Conservation (phyloP, 202 grass and related monocot species). For the Zizania palustris region DNA sequence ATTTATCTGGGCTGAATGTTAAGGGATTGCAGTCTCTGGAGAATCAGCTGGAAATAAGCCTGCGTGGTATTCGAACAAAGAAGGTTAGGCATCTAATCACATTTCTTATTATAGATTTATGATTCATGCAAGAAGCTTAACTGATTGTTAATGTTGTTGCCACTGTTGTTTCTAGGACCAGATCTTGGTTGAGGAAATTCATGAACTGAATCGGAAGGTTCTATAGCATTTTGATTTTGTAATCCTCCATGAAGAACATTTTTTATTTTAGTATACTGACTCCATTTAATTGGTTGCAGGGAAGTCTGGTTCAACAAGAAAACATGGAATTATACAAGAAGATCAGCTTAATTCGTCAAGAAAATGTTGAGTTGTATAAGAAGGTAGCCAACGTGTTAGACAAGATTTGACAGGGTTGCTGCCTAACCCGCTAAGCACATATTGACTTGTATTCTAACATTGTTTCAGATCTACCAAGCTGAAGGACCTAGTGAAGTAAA, state of each 20-base stretch:
- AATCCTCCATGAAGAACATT: neutral
- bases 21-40: slow-evolving; percentile 68
- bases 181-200: slow-evolving; percentile 64
- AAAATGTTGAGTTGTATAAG: slow-evolving; percentile 69
- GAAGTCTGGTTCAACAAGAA: slow-evolving; percentile 66
- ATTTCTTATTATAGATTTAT: neutral
- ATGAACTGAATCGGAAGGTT: slow-evolving; percentile 82
- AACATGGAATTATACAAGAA: slow-evolving; percentile 80
- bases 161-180: slow-evolving; percentile 64
- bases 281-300: slow-evolving; percentile 49
- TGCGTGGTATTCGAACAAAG: slow-evolving; percentile 55
- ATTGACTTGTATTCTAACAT: slow-evolving; percentile 7
- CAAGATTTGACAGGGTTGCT: slow-evolving; percentile 1
- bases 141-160: slow-evolving; percentile 22
- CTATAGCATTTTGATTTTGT: neutral
- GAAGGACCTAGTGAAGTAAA: slow-evolving; percentile 45
- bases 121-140: slow-evolving; percentile 33
- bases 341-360: slow-evolving; percentile 65
- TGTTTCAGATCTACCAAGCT: slow-evolving; percentile 47
- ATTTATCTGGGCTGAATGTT: slow-evolving; percentile 65
- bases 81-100: slow-evolving; percentile 54
- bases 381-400: slow-evolving; percentile 55
- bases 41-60: slow-evolving; percentile 79
- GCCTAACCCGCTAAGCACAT: neutral
- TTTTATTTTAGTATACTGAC: slow-evolving; percentile 25